Percentiles rank a stretch among this genome's conserved stretches.
These are phyloP conservation scores for Oenanthe sinensis DNA, from an alignment of 129 eudicot genomes.

Conservation along the genomic window DNA sequence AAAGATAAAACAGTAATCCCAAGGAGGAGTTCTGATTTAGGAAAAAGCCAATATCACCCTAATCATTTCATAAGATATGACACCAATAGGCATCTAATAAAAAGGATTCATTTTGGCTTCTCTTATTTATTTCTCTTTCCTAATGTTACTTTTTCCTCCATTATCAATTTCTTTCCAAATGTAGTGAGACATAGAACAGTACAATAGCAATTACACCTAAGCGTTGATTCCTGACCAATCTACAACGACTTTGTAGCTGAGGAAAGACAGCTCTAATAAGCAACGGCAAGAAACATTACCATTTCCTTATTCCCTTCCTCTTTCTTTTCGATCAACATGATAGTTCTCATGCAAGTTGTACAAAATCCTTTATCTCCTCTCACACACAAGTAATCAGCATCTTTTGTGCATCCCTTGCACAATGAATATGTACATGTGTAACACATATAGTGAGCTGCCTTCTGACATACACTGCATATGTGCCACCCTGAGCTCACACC, in stretches of 20 bases:
- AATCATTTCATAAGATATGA: neutral
- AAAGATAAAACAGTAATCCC: neutral
- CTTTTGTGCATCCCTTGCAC: conserved; percentile 82
- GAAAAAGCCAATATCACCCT: neutral
- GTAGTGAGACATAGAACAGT: neutral
- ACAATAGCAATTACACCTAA: neutral
- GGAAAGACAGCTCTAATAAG: neutral
- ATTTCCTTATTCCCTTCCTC: conserved; percentile 59
- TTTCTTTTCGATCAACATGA: conserved; percentile 80
- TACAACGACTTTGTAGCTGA: neutral
- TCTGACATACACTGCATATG: conserved; percentile 79
- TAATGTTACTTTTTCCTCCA: neutral
- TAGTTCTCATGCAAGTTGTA: conserved; percentile 69
- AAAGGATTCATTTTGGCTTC: neutral
- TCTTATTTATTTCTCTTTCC: neutral
- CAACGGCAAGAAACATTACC: conserved; percentile 26
- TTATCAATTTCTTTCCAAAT: neutral
- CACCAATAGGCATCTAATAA: conserved; percentile 5
- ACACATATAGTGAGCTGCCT: conserved; percentile 77
- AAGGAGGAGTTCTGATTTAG: neutral
- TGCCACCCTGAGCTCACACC: conserved; percentile 87
- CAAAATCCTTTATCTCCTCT: conserved; percentile 97
- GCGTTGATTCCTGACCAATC: neutral
- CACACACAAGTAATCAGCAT: conserved; percentile 62
- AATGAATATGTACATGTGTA: conserved; percentile 88